These are phyloP conservation scores for Paxillus rubicundulus DNA, from an alignment of 768 basidiomycete genomes.

Conservation along the genomic window DNA sequence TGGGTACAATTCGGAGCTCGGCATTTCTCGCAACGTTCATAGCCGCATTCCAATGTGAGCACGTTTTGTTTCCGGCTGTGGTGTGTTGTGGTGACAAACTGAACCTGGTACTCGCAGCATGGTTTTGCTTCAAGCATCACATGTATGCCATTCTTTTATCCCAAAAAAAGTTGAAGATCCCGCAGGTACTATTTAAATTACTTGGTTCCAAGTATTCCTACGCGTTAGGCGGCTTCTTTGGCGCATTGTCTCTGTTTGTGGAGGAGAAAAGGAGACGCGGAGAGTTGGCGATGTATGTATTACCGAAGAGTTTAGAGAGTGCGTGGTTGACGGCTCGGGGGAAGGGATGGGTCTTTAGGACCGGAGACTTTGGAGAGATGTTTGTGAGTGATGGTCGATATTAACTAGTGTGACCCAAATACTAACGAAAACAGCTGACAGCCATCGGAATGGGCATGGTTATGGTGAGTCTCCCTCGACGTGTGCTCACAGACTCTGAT, in stretches of 20 bases:
- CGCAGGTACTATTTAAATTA: constrained; percentile 48
- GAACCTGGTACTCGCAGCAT: constrained; percentile 35
- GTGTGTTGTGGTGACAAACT: not conserved
- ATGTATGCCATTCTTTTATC: constrained; percentile 49
- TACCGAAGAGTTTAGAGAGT: constrained; percentile 89
- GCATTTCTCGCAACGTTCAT: constrained; percentile 87
- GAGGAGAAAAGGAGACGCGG: constrained; percentile 87
- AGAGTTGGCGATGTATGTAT: constrained; percentile 88
- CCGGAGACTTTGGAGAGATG: constrained; percentile 67
- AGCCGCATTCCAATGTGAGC: constrained; percentile 73
- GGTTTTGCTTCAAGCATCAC: constrained; percentile 66
- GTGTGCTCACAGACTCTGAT: not conserved
- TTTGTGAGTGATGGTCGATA: constrained; percentile 43
- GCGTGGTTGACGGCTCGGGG: constrained; percentile 81
- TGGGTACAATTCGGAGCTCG: constrained; percentile 79
- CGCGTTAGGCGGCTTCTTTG: constrained; percentile 68
- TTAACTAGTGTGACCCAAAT: not conserved
- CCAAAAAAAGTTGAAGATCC: constrained; percentile 35
- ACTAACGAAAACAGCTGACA: constrained; percentile 42
- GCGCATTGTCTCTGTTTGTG: constrained; percentile 77
- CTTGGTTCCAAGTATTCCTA: constrained; percentile 70
- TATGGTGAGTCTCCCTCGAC: constrained; percentile 51
- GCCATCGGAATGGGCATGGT: constrained; percentile 90
- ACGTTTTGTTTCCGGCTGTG: not conserved
- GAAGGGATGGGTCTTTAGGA: constrained; percentile 69